phyloP scores from a whole-genome alignment of 495 filamentous ascomycete species.

The Pseudomonodictys pantanalensis region DNA sequence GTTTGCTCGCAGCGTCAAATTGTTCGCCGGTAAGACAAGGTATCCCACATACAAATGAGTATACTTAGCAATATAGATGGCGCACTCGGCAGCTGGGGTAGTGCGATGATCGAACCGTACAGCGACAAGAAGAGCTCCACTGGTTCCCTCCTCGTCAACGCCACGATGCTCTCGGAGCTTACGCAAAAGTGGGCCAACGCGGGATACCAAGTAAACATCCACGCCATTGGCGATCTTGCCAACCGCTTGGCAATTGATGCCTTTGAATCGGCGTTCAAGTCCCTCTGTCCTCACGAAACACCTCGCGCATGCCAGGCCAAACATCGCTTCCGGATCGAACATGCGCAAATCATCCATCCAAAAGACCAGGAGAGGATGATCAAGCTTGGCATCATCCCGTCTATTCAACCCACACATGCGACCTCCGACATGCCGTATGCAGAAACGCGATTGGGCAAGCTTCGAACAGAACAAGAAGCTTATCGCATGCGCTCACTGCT shows the following conservation, averaged over 20 bases:
- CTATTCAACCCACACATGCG: slow-evolving; percentile 67
- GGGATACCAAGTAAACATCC: slow-evolving; percentile 59
- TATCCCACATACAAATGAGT: not conserved
- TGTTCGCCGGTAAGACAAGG: slow-evolving; percentile 53
- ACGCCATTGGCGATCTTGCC: slow-evolving; percentile 64
- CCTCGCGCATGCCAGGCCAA: slow-evolving; percentile 45
- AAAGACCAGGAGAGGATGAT: slow-evolving; percentile 55
- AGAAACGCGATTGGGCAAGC: slow-evolving; percentile 51
- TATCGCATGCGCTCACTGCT: slow-evolving; percentile 59
- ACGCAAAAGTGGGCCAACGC: slow-evolving; percentile 49
- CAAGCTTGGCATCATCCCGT: slow-evolving; percentile 57
- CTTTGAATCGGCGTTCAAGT: slow-evolving; percentile 46
- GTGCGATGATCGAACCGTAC: slow-evolving; percentile 62
- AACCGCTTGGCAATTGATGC: slow-evolving; percentile 58
- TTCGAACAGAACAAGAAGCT: slow-evolving; percentile 49
- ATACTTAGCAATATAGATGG: slow-evolving; percentile 49
- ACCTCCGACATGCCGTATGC: slow-evolving; percentile 63
- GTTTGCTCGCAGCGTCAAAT: slow-evolving; percentile 54
- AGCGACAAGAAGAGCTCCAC: slow-evolving; percentile 52
- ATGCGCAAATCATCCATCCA: slow-evolving; percentile 63
- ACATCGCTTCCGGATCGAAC: slow-evolving; percentile 61
- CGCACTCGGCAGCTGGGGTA: slow-evolving; percentile 63
- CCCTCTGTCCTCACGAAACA: slow-evolving; percentile 46
- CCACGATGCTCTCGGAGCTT: slow-evolving; percentile 46
- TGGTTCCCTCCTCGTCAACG: slow-evolving; percentile 61